phyloP scores from a whole-genome alignment of 805 yeast species.

The Hanseniaspora singularis region DNA sequence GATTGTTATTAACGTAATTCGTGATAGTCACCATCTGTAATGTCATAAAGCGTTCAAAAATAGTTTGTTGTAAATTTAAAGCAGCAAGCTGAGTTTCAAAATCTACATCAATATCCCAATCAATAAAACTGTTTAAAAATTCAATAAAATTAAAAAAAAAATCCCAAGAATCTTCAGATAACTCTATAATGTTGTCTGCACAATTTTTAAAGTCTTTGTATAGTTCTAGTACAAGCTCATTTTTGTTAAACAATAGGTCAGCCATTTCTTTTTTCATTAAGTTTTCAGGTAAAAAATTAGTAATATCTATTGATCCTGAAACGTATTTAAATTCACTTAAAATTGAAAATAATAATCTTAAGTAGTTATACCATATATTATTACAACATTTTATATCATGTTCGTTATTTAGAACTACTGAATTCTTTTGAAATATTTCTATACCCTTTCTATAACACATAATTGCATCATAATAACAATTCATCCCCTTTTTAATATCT shows the following conservation, averaged over 20 bases:
- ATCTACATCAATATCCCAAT: slow-evolving; percentile 18
- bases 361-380: slow-evolving; percentile 25
- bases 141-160: slow-evolving; percentile 25
- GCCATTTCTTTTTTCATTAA: slow-evolving; percentile 20
- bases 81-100: slow-evolving; percentile 15
- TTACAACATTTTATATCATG: slow-evolving; percentile 29
- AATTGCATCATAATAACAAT: slow-evolving; percentile 24
- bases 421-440: neutral
- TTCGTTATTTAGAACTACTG: slow-evolving; percentile 18
- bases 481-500: slow-evolving; percentile 25
- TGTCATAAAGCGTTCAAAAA: neutral
- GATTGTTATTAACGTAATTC: neutral
- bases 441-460: slow-evolving; percentile 29
- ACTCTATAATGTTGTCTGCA: neutral
- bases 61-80: neutral
- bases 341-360: slow-evolving; percentile 25
- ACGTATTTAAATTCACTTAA: slow-evolving; percentile 25
- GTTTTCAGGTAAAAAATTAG: slow-evolving; percentile 21
- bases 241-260: slow-evolving; percentile 16
- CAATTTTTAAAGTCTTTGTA: neutral
- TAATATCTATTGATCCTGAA: slow-evolving; percentile 25
- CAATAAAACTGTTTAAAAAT: slow-evolving; percentile 22
- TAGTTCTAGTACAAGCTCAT: slow-evolving; percentile 19
- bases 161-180: slow-evolving; percentile 24
- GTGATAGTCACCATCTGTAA: neutral